A percentile compares a stretch with the other conserved stretches of the same genome.
phyloP scores from a whole-genome alignment of 768 basidiomycete genomes.

The Lentinula detonsa region DNA sequence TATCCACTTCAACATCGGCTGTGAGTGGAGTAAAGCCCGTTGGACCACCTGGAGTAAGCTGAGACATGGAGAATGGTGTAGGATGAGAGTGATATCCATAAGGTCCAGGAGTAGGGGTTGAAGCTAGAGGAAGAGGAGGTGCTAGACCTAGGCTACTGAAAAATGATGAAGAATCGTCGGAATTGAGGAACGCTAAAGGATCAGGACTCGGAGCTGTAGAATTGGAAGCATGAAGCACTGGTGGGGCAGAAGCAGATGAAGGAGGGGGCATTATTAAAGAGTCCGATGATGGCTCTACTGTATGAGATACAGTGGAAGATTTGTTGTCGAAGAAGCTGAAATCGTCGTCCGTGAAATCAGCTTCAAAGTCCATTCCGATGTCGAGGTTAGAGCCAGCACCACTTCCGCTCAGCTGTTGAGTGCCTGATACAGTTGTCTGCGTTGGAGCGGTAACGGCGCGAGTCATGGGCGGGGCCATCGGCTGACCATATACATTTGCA shows the following conservation, averaged over 20 bases:
- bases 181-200: neutral
- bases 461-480: neutral
- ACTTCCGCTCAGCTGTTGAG: neutral
- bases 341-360: constrained; percentile 79
- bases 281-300: neutral
- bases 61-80: neutral
- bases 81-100: neutral
- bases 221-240: constrained; percentile 12
- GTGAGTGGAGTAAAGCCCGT: neutral
- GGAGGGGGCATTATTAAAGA: constrained; percentile 13
- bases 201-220: neutral
- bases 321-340: constrained; percentile 80
- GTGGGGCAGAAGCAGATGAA: constrained; percentile 9
- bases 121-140: neutral
- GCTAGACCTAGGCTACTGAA: neutral
- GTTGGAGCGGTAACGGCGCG: neutral
- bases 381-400: neutral
- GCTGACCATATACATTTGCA: neutral
- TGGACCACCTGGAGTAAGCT: neutral
- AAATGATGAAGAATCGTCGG: neutral
- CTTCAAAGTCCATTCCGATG: constrained; percentile 40
- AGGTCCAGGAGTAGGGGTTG: neutral
- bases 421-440: neutral
- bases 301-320: constrained; percentile 18
- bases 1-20: neutral